These are phyloP conservation scores for Potentilla sterilis DNA, from an alignment of 306 rosid species.

Conservation along the genomic window DNA sequence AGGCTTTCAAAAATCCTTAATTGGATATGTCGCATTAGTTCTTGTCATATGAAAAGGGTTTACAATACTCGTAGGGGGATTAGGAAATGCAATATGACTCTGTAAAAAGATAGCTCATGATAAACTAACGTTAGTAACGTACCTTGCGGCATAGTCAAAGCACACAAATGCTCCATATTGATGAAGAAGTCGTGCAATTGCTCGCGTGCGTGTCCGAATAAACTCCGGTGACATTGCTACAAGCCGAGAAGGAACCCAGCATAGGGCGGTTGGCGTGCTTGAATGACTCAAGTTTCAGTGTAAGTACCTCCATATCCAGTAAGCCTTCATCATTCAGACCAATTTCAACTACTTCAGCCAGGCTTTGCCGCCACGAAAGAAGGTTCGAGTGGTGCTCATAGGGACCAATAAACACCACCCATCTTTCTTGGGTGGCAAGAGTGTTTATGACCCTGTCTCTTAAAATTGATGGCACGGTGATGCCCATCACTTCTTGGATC, in stretches of 20 bases:
- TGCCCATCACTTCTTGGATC: slow-evolving; percentile 85
- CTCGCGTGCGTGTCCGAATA: slow-evolving; percentile 57
- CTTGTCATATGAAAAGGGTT: too few relatives aligned
- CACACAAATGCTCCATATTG: slow-evolving; percentile 59
- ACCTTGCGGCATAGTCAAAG: slow-evolving; percentile 93
- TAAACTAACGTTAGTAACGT: not conserved
- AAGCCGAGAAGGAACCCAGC: slow-evolving; percentile 84
- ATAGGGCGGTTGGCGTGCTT: slow-evolving; percentile 51
- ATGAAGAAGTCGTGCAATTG: slow-evolving; percentile 70
- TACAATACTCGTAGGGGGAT: not conserved
- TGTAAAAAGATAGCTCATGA: not conserved
- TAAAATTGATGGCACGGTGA: slow-evolving; percentile 54
- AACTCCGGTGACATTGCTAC: slow-evolving; percentile 87
- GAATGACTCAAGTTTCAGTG: slow-evolving; percentile 41
- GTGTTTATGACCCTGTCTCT: slow-evolving; percentile 42
- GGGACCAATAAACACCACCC: slow-evolving; percentile 89
- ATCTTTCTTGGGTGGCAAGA: slow-evolving; percentile 47
- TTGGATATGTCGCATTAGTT: too few relatives aligned
- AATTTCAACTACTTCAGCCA: slow-evolving; percentile 76
- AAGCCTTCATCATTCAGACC: slow-evolving; percentile 57
- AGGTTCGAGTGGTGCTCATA: slow-evolving; percentile 85
- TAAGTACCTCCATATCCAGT: slow-evolving; percentile 52
- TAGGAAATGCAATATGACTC: not conserved
- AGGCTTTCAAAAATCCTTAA: too few relatives aligned
- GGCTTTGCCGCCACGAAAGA: slow-evolving; percentile 82